Conservation (phyloP, 192 early-diverging fungal species). For the Obelidium mucronatum region DNA sequence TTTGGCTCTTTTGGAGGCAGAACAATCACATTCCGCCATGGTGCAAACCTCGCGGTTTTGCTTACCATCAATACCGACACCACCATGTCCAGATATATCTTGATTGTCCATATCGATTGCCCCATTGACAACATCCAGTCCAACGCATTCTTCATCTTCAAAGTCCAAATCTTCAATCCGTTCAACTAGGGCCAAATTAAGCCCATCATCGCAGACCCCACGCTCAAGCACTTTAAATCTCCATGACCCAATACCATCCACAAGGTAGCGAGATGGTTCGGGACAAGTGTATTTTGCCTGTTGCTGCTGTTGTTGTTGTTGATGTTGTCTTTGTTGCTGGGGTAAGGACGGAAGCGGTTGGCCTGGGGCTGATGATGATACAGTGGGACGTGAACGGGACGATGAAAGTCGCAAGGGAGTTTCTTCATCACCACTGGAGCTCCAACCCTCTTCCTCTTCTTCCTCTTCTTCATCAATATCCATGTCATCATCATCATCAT, state of each 20-base stretch:
- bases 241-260: conserved; percentile 34
- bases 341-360: no score
- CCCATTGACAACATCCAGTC: background rate
- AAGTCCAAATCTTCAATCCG: conserved; percentile 41
- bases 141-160: conserved; percentile 36
- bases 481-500: background rate
- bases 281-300: no score
- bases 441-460: background rate
- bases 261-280: conserved; percentile 18
- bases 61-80: background rate
- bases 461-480: background rate
- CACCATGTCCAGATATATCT: background rate
- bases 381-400: background rate
- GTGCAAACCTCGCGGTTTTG: background rate
- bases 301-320: background rate
- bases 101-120: background rate
- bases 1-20: background rate
- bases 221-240: conserved; percentile 41
- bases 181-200: conserved; percentile 41
- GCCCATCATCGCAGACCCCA: conserved; percentile 31
- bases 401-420: background rate
- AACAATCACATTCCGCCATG: conserved; percentile 7
- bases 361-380: background rate
- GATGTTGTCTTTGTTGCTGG: no score
- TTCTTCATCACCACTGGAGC: no score